These are phyloP conservation scores for Colletotrichum sidae DNA, from an alignment of 2,329 filamentous ascomycete species.

Conservation along the genomic window DNA sequence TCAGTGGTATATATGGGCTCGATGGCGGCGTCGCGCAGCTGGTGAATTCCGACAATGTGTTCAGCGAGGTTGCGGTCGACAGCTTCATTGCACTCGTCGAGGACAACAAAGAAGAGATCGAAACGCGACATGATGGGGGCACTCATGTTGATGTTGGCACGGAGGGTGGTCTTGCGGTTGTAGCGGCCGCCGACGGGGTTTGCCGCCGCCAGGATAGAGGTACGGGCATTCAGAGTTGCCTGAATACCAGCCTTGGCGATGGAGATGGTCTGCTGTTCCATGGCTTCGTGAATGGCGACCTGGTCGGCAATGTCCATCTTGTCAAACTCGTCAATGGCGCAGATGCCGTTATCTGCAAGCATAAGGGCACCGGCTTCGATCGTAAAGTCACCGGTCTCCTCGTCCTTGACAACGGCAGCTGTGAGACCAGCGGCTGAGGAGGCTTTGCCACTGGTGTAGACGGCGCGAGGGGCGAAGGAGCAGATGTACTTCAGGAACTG, in stretches of 20 bases:
- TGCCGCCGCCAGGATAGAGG: conserved; percentile 93
- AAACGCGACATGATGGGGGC: conserved; percentile 99
- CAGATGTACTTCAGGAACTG: conserved; percentile 99
- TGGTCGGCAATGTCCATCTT: conserved; percentile 99
- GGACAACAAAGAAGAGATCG: conserved; percentile 97
- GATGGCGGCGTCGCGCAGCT: conserved; percentile 90
- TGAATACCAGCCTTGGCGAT: conserved; percentile 99
- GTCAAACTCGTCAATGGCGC: conserved; percentile 98
- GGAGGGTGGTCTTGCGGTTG: conserved; percentile 93
- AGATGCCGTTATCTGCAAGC: conserved; percentile 97
- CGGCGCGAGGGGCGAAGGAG: conserved; percentile 93
- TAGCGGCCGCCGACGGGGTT: conserved; percentile 98
- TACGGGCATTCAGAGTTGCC: conserved; percentile 94
- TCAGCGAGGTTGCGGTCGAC: conserved; percentile 91
- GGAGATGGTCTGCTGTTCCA: conserved; percentile 99
- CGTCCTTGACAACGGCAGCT: conserved; percentile 95
- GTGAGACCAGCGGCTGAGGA: conserved; percentile 98
- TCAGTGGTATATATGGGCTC: conserved; percentile 95
- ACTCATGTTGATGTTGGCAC: conserved; percentile 98
- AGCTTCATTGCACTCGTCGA: conserved; percentile 95
- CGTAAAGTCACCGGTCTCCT: conserved; percentile 98
- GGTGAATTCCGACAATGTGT: conserved; percentile 95
- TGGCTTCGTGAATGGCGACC: conserved; percentile 99
- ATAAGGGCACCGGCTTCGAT: conserved; percentile 98
- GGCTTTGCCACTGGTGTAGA: conserved; percentile 98